Base-by-base conservation (phyloP, 441 rosid genomes). In the Aquilaria agallochum region DNA sequence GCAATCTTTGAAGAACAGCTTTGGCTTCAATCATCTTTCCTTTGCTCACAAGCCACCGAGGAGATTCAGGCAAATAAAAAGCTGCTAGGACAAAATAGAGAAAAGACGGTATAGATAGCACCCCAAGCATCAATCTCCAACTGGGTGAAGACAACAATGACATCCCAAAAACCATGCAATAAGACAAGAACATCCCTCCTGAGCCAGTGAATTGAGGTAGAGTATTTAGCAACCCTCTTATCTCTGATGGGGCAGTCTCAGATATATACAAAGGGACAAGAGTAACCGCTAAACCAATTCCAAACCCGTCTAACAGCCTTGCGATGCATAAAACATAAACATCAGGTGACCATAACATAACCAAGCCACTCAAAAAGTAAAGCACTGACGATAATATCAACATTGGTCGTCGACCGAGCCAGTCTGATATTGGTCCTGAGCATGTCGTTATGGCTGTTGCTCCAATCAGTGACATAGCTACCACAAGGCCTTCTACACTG, bases 31-130 rank as follows among this genome's bases (percentile, higher is more conserved):
- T 56, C 94, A 84, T 82, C 69, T 56, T 84, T 55, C 94, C 94
- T 79, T 84, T 87, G 72, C 94, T 87, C 68, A 87, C 94, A 44
- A 87, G 77, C 90, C 94, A 87, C 70, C 94, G 83, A 69, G 94
- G 94, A 51, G 94, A 87, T 73, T 87, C 94, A 5, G 94, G 94
- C 81, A 87, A 68, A 70, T 74, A 87, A 65, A 87, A 80, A 59
- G 84, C 79, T 0, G 83, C 66, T 50, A 87, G 68, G 49, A 72
- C 67, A 69, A 87, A 64, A 44, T 80, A 87, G 9, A 84, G 36
- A 2, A 84, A 68, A 5, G 94, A 80, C 40, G 90, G 90, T 58
- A 87, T 80, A 0, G 94, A 84, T 58, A 87, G 84, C 66, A 87
- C 79, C 65, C 88, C 94, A 15, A 87, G 94, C 94, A 87, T 87